Base-by-base conservation (phyloP, 352 stramenopile species). In the Globisporangium spiculum region DNA sequence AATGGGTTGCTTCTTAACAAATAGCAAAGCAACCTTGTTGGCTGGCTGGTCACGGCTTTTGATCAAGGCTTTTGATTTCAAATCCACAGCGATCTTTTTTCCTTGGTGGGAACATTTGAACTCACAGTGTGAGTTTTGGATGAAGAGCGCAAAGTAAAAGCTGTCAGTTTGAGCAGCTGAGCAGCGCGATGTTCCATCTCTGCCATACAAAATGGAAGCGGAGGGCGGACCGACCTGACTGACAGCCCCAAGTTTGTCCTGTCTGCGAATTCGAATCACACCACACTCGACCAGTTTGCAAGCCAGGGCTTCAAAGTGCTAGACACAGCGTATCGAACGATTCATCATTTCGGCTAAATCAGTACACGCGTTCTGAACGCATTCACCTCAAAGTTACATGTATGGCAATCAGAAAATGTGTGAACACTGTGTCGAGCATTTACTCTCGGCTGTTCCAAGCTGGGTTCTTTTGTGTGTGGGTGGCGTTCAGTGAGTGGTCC, bases 401-500 rank as follows among this genome's bases (percentile, higher is more conserved):
- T 30, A 30, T 30, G 27, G 27, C 27, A 36, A 36, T 4, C 32
- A 36, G 10, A 12, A 41, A 14, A 12, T 41, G 8, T 0, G 0
- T 14, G 14, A 14, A 46, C 38, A 46, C 38, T 50, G 44, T 50
- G 6, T 4, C 0, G n/a, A 50, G 44, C 44, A n/a, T 18, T 48
- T 20, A 4, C 27, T 2, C 16, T 50, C 41, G 8, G 36, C 36
- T 12, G 36, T 41, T 41, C 4, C 8, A 44, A 22, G 14, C 16
- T 50, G 18, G 44, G 44, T 50, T 50, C 16, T 22, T 50, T 50
- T 50, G 41, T 50, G 41, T 50, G 16, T 50, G 44, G 44, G 41
- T 50, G 41, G 41, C 22, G 52, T 59, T 46, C 58, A 64, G 58
- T 38, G 34, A 55, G 58, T 55, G 58, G 58, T 64, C 58, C 58